Evolutionary conservation across 306 rosid genomes (phyloP).

Genomic region (Rosa persica): DNA sequence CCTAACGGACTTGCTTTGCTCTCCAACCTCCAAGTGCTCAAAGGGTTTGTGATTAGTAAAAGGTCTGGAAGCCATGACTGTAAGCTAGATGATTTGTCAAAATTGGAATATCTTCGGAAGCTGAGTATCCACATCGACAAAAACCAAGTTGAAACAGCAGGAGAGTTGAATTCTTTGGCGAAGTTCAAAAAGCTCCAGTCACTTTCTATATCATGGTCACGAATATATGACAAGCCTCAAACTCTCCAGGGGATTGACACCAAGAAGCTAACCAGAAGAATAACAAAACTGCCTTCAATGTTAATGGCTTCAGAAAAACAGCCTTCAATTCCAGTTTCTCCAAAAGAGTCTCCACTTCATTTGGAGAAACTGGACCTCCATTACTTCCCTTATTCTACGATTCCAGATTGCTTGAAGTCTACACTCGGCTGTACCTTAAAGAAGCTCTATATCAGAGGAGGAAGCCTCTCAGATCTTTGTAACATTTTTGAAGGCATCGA

Average conservation of each 20-base stretch:
- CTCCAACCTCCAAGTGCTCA: slow-evolving; percentile 18
- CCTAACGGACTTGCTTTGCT: slow-evolving; percentile 24
- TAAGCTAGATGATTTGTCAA: slow-evolving; percentile 7
- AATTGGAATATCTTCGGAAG: neutral
- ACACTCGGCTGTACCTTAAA: neutral
- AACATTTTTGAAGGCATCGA: rapidly evolving
- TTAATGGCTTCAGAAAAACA: neutral
- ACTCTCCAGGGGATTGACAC: neutral
- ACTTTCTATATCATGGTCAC: slow-evolving; percentile 26
- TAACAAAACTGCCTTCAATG: neutral
- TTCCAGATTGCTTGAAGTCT: slow-evolving; percentile 1
- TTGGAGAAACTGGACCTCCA: slow-evolving; percentile 24
- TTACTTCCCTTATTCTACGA: neutral
- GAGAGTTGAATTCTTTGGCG: neutral
- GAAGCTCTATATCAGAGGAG: slow-evolving; percentile 26
- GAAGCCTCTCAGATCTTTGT: neutral
- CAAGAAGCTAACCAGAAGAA: neutral
- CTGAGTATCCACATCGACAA: slow-evolving; percentile 20
- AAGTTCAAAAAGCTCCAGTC: neutral
- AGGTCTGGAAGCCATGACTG: neutral
- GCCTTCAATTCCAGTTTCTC: neutral
- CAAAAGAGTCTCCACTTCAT: no score
- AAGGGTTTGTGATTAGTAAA: slow-evolving; percentile 28
- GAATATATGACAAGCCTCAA: neutral
- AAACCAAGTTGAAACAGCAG: neutral